phyloP scores from a whole-genome alignment of 78 protist genomes.

The Blattamonas nauphoetae region DNA sequence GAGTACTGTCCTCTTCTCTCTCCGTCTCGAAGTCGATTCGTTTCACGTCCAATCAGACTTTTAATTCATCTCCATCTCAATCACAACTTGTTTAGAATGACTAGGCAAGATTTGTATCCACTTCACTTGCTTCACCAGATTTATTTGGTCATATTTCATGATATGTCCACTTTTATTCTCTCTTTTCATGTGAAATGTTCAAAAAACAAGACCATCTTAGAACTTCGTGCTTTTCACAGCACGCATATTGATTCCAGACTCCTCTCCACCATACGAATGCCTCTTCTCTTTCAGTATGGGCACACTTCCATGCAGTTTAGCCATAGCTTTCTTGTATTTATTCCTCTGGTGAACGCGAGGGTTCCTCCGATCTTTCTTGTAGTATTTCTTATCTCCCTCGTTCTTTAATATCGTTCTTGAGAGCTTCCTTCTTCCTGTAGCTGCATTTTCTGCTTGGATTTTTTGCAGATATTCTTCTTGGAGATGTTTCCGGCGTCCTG shows the following conservation, averaged over 20 bases:
- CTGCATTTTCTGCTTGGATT: background rate
- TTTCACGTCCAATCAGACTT: too few species aligned
- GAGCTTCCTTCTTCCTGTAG: background rate
- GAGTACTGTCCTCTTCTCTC: too few species aligned
- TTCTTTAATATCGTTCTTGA: background rate
- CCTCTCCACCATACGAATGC: conserved; percentile 2
- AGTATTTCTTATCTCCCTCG: background rate
- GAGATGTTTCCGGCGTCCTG: background rate
- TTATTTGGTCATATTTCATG: too few species aligned
- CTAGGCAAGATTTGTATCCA: too few species aligned
- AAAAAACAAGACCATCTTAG: too few species aligned
- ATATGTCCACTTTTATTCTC: too few species aligned
- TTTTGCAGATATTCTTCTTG: background rate
- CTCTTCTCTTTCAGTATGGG: background rate
- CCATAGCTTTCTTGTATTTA: background rate
- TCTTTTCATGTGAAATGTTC: too few species aligned
- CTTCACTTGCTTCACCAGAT: too few species aligned
- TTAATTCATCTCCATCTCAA: too few species aligned
- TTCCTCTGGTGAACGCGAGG: background rate
- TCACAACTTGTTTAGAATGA: too few species aligned
- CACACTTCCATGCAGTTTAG: background rate
- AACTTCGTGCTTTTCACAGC: background rate
- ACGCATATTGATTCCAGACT: background rate
- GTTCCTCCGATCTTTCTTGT: background rate
- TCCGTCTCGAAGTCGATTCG: too few species aligned